A percentile compares a stretch with the other conserved stretches of the same genome.
These are phyloP conservation scores for Colletotrichum falcatum DNA, from an alignment of 2,329 filamentous ascomycete species.

Conservation along the genomic window DNA sequence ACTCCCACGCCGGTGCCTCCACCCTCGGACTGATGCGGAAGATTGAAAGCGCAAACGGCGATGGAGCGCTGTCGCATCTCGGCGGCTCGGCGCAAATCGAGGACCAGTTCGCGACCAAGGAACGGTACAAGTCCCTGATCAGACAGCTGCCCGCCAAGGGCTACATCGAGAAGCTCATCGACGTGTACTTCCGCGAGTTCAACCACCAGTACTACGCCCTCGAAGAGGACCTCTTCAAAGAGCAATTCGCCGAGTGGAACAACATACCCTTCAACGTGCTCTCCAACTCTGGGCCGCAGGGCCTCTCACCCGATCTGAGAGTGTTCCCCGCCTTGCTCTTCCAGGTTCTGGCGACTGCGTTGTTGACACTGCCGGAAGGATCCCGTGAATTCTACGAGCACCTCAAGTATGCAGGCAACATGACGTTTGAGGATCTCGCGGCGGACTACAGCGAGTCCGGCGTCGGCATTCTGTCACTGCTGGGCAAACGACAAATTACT, in stretches of 20 bases:
- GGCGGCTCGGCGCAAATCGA: constrained; percentile 45
- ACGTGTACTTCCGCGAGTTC: constrained; percentile 67
- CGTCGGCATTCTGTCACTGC: constrained; percentile 62
- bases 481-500: constrained; percentile 69
- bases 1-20: constrained; percentile 62
- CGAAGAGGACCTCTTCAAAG: constrained; percentile 64
- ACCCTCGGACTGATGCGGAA: constrained; percentile 67
- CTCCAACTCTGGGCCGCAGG: constrained; percentile 61
- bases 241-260: constrained; percentile 67
- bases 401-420: constrained; percentile 69
- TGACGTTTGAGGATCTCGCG: constrained; percentile 71
- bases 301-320: constrained; percentile 62
- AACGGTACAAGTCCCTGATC: constrained; percentile 70
- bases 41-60: constrained; percentile 60
- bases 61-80: constrained; percentile 49
- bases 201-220: constrained; percentile 70
- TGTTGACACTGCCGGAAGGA: constrained; percentile 64
- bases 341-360: constrained; percentile 66
- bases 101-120: constrained; percentile 58
- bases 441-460: constrained; percentile 71
- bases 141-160: constrained; percentile 67
- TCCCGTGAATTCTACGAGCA: constrained; percentile 63
- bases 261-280: constrained; percentile 64
- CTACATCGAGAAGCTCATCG: constrained; percentile 66
- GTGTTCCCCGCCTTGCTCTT: constrained; percentile 72